Base-by-base conservation (phyloP, 352 stramenopile species). In the Pythium coloratum region DNA sequence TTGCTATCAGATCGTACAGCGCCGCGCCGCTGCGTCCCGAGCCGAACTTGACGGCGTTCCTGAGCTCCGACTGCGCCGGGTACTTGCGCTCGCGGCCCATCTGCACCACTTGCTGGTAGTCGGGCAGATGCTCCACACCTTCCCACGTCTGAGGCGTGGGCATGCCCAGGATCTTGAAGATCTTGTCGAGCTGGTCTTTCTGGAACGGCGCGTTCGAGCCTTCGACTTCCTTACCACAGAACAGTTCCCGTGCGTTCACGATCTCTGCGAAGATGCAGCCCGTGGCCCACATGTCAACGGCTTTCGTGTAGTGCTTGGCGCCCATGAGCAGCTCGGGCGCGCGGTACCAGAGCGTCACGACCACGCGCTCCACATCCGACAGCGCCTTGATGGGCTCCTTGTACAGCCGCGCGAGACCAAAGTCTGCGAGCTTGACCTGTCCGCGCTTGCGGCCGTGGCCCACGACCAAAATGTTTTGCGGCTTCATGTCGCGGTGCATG, bases 291-390 rank as follows among this genome's bases (percentile, higher is more conserved):
- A 99, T 89, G 70, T 99, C 97, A n/a, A 99, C 92, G 10, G 92
- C 81, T 50, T 95, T 92, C 18, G 91, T 97, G 74, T 99, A 99
- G 63, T 96, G 83, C 61, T 94, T 91, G 16, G 86, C 86, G 18
- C 96, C 96, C 0, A 98, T 72, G 33, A 99, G 75, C 30, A 99
- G 81, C 75, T 99, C 96, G 1, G 95, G 95, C 7, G 95, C 94
- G 10, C 96, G 85, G 64, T 99, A 99, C 96, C 95, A 98, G 6
- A 99, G 80, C 32, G 95, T 99, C 58, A 99, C 96, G 18, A 99
- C 96, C 49, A 98, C 86, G 24, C 88, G 81, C 70, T 96, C 88
- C 8, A 96, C 88, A 59, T 96, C 88, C 40, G 88, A 91, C 4
- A 97, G 79, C 33, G 88, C 85, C 60, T 96, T 95, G 64, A 96